Evolutionary conservation across 2,329 filamentous ascomycete genomes (phyloP).

Genomic region (Ceratocystis alfenasii): DNA sequence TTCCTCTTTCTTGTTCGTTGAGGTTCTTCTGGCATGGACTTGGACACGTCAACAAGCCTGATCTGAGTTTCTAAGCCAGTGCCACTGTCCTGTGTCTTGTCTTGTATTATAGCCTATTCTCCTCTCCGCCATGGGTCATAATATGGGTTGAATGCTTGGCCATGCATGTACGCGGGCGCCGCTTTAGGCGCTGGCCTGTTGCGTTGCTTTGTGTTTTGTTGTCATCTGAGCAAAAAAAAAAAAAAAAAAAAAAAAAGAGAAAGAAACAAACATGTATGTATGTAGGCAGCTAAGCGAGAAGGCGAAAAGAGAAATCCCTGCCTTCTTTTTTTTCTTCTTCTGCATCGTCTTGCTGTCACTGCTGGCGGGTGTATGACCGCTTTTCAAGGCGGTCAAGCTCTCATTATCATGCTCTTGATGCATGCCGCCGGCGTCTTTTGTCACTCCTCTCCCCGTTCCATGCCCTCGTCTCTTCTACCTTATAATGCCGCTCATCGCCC

Average conservation of each 20-base stretch:
- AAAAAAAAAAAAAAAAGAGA: too few species aligned
- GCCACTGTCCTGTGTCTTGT: too few species aligned
- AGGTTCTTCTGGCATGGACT: too few species aligned
- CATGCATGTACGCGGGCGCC: background rate
- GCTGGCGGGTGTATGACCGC: background rate
- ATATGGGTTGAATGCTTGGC: background rate
- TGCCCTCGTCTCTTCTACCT: too few species aligned
- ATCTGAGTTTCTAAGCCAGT: too few species aligned
- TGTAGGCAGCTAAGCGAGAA: background rate
- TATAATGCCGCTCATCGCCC: too few species aligned
- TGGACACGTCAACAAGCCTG: too few species aligned
- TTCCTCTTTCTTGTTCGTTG: too few species aligned
- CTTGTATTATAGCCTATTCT: too few species aligned
- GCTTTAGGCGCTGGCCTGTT: background rate
- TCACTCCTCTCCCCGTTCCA: too few species aligned
- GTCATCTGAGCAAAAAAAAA: too few species aligned
- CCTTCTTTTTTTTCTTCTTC: constrained; percentile 2
- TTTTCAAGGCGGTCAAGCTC: constrained; percentile 2
- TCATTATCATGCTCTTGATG: background rate
- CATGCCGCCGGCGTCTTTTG: background rate
- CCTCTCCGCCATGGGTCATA: too few species aligned
- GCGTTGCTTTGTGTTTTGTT: background rate
- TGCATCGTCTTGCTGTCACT: background rate
- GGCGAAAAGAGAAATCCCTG: background rate
- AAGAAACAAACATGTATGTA: background rate